Conservation (phyloP, 2,329 filamentous ascomycete genomes). For the Septoria petroselini region DNA sequence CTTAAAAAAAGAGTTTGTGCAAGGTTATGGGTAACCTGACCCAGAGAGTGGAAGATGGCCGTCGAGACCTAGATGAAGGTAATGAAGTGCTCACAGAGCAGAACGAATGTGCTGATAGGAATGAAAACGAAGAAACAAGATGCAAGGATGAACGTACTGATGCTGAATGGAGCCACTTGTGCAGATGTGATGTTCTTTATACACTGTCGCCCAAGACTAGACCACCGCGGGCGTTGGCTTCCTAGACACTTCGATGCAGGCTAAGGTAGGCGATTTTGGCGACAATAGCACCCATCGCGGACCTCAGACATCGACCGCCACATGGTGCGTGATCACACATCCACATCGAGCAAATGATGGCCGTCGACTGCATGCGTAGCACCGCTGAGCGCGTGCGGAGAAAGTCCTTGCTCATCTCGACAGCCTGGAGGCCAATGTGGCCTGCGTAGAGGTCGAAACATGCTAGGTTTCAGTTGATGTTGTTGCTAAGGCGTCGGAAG, state of each 20-base stretch:
- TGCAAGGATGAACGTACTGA: constrained; percentile 7
- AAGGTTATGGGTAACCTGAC: constrained; percentile 13
- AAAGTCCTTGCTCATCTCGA: constrained; percentile 23
- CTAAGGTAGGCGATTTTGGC: constrained; percentile 11
- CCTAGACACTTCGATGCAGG: constrained; percentile 16
- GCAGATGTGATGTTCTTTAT: constrained; percentile 17
- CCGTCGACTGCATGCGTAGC: constrained; percentile 1
- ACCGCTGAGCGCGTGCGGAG: constrained; percentile 13
- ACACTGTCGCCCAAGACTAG: background rate
- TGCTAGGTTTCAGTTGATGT: constrained; percentile 17
- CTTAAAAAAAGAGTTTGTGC: constrained; percentile 12
- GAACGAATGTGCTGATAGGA: constrained; percentile 23
- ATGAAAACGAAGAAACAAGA: background rate
- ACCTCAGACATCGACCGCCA: constrained; percentile 19
- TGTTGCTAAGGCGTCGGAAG: constrained; percentile 2
- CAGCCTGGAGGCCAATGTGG: constrained; percentile 13
- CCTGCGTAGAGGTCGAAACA: constrained; percentile 15
- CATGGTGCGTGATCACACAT: constrained; percentile 4
- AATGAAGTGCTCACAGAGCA: constrained; percentile 37
- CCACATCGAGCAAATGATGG: background rate
- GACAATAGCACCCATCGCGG: constrained; percentile 15
- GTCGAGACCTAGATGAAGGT: constrained; percentile 27
- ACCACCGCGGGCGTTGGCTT: background rate
- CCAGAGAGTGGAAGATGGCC: constrained; percentile 26
- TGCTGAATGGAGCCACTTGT: background rate